Evolutionary conservation across 169 alveolate genomes (phyloP), one percentile per base, ranked within the genome.

Genomic region (Cytauxzoon felis): DNA sequence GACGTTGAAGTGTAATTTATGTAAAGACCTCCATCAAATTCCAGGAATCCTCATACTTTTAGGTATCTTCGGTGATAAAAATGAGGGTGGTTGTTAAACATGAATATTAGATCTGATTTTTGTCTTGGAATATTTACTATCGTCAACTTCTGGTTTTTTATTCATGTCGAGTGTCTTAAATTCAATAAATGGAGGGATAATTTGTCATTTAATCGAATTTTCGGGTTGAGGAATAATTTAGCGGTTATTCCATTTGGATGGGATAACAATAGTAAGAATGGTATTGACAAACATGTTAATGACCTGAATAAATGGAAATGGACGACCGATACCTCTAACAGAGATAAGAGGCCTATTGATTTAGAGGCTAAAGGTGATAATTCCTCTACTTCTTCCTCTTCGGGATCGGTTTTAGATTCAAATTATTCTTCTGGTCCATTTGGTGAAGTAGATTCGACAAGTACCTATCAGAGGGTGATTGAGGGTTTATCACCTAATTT

Each of bases 191-290:
- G n/a, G n/a, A n/a, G n/a, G n/a, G n/a, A n/a, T n/a, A n/a, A n/a
- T n/a, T n/a, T n/a, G n/a, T n/a, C n/a, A n/a, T n/a, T n/a, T n/a
- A n/a, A n/a, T n/a, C n/a, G n/a, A n/a, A n/a, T n/a, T n/a, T n/a
- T n/a, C n/a, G n/a, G n/a, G n/a, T n/a, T n/a, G n/a, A n/a, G n/a
- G n/a, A 38, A 21, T 60, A 42, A 51, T 16, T n/a, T 51, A 13
- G 78, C 78, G 8, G 70, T 66, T 26, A 50, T 73, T 8, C 84
- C 84, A 0, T 73, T 73, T 43, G 84, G 69, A 5, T 19, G 73
- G 47, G 63, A 70, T 7, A 57, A 68, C 13, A 45, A 42, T 34
- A 56, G 50, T 1, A 29, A 53, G 19, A 38, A 59, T 8, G 38
- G 47, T 40, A 33, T 36, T 19, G 34, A 49, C 21, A 45, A 67